Percentiles rank a stretch among this genome's conserved stretches.
Conservation (phyloP, 75 land plant species). For the Selaginella moellendorffii region DNA sequence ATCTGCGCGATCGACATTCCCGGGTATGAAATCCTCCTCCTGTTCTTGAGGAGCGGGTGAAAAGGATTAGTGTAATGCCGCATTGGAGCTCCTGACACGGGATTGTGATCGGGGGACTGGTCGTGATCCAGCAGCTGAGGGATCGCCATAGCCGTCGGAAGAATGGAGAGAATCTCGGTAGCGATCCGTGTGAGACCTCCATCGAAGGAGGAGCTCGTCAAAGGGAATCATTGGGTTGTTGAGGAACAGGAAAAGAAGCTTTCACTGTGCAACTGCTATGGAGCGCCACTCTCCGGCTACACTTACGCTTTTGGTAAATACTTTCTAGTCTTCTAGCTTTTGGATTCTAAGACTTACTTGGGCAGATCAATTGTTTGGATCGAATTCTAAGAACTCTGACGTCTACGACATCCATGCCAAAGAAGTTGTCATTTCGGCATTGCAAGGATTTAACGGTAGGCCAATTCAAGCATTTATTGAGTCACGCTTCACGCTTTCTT, state of each 20-base stretch:
- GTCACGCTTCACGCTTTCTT: neutral
- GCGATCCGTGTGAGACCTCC: constrained; percentile 74
- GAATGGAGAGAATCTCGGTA: constrained; percentile 95
- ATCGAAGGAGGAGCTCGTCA: neutral
- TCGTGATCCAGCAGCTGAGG: no score
- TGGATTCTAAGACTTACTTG: neutral
- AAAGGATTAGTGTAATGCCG: no score
- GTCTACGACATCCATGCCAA: constrained; percentile 58
- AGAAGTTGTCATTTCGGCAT: constrained; percentile 69
- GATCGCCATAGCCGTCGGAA: no score
- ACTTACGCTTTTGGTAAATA: constrained; percentile 64
- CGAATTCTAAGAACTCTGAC: constrained; percentile 31
- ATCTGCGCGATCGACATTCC: no score
- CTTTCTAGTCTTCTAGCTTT: neutral
- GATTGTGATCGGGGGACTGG: no score
- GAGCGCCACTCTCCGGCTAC: constrained; percentile 47
- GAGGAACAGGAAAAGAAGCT: constrained; percentile 41
- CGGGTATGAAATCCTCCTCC: no score
- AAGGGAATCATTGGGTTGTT: constrained; percentile 47
- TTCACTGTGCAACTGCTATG: constrained; percentile 47
- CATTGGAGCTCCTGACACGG: no score
- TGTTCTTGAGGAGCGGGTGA: no score
- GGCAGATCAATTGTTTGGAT: constrained; percentile 79
- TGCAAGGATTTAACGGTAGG: constrained; percentile 83
- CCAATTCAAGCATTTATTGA: neutral